Base-by-base conservation (phyloP, 106 monocot species). In the Agapanthus africanus region DNA sequence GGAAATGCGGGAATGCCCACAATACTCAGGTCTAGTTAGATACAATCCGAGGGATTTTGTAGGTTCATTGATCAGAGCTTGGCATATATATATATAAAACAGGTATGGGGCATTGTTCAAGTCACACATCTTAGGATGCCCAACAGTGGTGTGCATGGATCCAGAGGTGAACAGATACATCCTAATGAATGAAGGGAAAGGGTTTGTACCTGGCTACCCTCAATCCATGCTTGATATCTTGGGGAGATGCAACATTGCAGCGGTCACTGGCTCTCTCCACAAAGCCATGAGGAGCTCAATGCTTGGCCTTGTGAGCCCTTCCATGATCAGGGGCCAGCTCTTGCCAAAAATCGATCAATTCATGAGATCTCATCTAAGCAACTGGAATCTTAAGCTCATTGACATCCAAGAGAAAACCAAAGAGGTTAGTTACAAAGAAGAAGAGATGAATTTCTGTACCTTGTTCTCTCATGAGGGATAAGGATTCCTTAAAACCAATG, bases 101-200 rank as follows among this genome's bases (percentile, higher is more conserved):
- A 99, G 97, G 79, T 90, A 99, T 67, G 97, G 97, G 15, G 79
- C 65, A 62, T 57, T 99, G 49, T 99, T 90, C 80, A 92, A 87
- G 69, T 78, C 92, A 23, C 97, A 92, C 23, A 80, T 99, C 70
- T 69, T 99, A 32, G 97, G 97, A 37, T 92, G 86, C 16, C 97
- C 97, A 4, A 99, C 97, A 44, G 92, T 92, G 13, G 80, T 92
- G 7, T 92, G 84, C 77, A 92, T 90, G 97, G 92, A 99, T 75
- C 84, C 89, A 54, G 97, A 92, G 36, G 40, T 92, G 32, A 99
- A 99, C 81, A 83, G 83, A 62, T 87, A 72, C 72, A 88, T 90
- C 23, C 79, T 99, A 22, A 76, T 92, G 83, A 99, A 81, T 54
- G 97, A 99, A 73, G 78, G 89, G 42, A 84, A 85, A 56, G 89